phyloP scores from a whole-genome alignment of 805 yeast species.

The Candida pini region DNA sequence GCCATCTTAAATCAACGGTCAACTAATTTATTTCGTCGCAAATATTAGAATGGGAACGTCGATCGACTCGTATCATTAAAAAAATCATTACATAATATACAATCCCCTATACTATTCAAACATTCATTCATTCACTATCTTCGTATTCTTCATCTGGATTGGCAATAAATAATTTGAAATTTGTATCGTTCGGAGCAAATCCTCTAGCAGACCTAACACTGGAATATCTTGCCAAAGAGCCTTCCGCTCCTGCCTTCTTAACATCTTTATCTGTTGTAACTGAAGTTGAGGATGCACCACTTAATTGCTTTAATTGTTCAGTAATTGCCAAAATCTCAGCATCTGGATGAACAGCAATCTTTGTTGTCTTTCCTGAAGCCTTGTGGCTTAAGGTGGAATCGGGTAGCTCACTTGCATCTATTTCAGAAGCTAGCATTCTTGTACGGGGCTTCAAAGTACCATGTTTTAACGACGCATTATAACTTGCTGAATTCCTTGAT shows the following conservation, averaged over 20 bases:
- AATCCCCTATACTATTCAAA: slow-evolving; percentile 2
- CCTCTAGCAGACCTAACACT: slow-evolving; percentile 29
- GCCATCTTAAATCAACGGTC: too few relatives aligned
- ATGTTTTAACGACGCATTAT: slow-evolving; percentile 47
- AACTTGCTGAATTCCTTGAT: slow-evolving; percentile 23
- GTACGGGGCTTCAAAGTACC: slow-evolving; percentile 60
- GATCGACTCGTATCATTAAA: too few relatives aligned
- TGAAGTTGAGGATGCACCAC: slow-evolving; percentile 9
- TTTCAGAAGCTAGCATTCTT: slow-evolving; percentile 68
- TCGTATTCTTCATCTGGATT: slow-evolving; percentile 47
- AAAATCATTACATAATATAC: slow-evolving; percentile 2
- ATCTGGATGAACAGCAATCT: slow-evolving; percentile 28
- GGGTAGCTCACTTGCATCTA: slow-evolving; percentile 55
- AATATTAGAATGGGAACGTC: too few relatives aligned
- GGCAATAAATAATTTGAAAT: slow-evolving; percentile 47
- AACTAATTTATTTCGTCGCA: too few relatives aligned
- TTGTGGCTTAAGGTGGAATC: slow-evolving; percentile 28
- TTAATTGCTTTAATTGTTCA: slow-evolving; percentile 25
- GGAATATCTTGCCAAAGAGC: slow-evolving; percentile 27
- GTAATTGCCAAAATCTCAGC: slow-evolving; percentile 28
- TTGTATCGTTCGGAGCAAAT: slow-evolving; percentile 28
- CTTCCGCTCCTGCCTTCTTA: slow-evolving; percentile 1
- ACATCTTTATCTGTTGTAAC: not conserved
- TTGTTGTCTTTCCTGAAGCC: slow-evolving; percentile 18
- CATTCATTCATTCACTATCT: slow-evolving; percentile 31